Percentiles rank a stretch among this genome's conserved stretches.
Conservation (phyloP, 768 basidiomycete species). For the Pisolithus albus region DNA sequence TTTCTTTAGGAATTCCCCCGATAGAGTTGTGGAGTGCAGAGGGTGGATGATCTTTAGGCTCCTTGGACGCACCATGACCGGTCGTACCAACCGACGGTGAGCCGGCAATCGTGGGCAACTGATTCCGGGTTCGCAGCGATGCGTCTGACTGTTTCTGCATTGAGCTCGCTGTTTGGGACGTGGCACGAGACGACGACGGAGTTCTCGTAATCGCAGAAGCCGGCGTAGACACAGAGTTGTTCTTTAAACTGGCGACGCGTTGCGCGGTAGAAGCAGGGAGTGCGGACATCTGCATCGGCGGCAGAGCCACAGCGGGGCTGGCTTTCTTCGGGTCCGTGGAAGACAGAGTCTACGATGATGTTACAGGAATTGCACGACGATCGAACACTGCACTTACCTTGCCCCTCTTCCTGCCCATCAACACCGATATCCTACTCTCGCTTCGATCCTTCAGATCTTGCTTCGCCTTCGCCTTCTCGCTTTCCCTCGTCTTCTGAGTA, state of each 20-base stretch:
- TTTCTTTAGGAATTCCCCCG: conserved; percentile 61
- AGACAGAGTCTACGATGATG: conserved; percentile 60
- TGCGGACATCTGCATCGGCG: conserved; percentile 87
- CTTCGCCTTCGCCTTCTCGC: conserved; percentile 50
- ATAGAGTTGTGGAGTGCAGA: conserved; percentile 47
- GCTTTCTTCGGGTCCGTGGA: conserved; percentile 74
- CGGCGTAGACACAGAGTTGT: conserved; percentile 39
- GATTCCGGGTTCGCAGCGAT: conserved; percentile 67
- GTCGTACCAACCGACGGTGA: conserved; percentile 80
- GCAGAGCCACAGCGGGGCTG: conserved; percentile 63
- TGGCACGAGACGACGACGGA: conserved; percentile 52
- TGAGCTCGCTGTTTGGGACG: conserved; percentile 79
- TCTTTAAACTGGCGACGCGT: conserved; percentile 77
- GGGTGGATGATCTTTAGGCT: conserved; percentile 49
- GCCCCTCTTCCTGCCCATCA: conserved; percentile 86
- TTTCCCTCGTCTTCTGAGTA: conserved; percentile 34
- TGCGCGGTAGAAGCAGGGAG: conserved; percentile 76
- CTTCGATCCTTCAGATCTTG: conserved; percentile 81
- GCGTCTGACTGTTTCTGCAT: conserved; percentile 84
- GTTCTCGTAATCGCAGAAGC: conserved; percentile 36
- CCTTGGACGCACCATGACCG: conserved; percentile 46
- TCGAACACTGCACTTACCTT: conserved; percentile 50
- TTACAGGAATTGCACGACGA: conserved; percentile 9
- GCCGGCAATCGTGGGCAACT: conserved; percentile 87
- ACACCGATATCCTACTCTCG: conserved; percentile 80